These are phyloP conservation scores for Hypoxylon sp. DNA, from an alignment of 2,329 filamentous ascomycete genomes.

Conservation along the genomic window DNA sequence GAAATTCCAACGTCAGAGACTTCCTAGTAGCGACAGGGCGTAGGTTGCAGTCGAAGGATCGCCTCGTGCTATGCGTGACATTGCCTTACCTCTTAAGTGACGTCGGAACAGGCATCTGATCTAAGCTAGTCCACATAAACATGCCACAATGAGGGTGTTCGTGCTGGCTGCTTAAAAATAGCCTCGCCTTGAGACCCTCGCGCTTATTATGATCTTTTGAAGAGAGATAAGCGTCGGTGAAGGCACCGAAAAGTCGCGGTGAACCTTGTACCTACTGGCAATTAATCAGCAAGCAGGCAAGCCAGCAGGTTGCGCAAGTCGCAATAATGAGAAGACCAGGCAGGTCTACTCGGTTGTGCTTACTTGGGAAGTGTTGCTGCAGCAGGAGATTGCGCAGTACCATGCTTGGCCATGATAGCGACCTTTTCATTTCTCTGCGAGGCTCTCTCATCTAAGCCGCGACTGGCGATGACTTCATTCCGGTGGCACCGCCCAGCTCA, in stretches of 20 bases:
- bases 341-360: constrained; percentile 19
- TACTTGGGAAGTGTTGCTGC: constrained; percentile 17
- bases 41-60: constrained; percentile 22
- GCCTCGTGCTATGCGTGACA: constrained; percentile 29
- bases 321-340: constrained; percentile 10
- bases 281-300: constrained; percentile 11
- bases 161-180: neutral
- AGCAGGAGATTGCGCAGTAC: constrained; percentile 34
- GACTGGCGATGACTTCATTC: constrained; percentile 19
- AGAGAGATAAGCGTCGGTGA: constrained; percentile 3
- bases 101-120: constrained; percentile 13
- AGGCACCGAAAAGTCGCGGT: constrained; percentile 24
- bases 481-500: constrained; percentile 20
- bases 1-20: neutral
- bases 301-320: neutral
- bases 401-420: constrained; percentile 1
- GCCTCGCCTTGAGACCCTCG: neutral
- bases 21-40: constrained; percentile 2
- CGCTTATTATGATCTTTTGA: neutral
- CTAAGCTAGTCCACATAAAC: constrained; percentile 18
- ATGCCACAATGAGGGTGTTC: constrained; percentile 6
- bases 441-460: constrained; percentile 9
- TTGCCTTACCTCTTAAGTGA: constrained; percentile 7
- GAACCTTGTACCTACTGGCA: constrained; percentile 3
- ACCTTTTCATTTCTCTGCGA: constrained; percentile 4